These are phyloP conservation scores for Salix caprea DNA, from an alignment of 345 rosid genomes.

Conservation along the genomic window DNA sequence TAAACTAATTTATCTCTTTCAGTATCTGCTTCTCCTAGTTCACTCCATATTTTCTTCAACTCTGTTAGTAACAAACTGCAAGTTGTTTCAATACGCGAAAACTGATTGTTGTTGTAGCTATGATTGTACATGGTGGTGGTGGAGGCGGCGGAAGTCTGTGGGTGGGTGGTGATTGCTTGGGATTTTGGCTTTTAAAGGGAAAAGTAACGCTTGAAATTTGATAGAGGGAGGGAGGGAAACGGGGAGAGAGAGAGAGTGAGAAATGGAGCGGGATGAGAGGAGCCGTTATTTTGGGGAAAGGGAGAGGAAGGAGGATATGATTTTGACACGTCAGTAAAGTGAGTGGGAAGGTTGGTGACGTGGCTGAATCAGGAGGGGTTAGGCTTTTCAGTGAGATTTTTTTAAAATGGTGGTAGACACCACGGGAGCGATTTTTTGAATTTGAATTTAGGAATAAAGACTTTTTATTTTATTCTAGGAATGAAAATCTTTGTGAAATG, in stretches of 20 bases:
- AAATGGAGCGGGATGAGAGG: slow-evolving; percentile 27
- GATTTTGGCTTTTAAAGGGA: not conserved
- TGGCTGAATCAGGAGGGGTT: slow-evolving; percentile 17
- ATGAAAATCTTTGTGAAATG: too few species aligned
- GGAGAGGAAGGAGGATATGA: not conserved
- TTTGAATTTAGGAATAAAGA: not conserved
- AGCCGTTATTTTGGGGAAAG: slow-evolving; percentile 28
- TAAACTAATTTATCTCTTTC: slow-evolving; percentile 44
- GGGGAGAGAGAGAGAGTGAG: not conserved
- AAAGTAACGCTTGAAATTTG: slow-evolving; percentile 35
- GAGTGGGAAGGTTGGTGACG: slow-evolving; percentile 16
- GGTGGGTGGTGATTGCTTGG: not conserved
- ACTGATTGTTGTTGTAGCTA: slow-evolving; percentile 1
- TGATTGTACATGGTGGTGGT: not conserved
- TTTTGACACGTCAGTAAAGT: slow-evolving; percentile 20
- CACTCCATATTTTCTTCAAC: slow-evolving; percentile 63
- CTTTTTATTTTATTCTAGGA: too few species aligned
- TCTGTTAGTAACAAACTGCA: slow-evolving; percentile 51
- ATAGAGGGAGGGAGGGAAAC: slow-evolving; percentile 11
- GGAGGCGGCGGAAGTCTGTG: not conserved
- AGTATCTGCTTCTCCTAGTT: slow-evolving; percentile 50
- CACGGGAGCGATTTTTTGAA: not conserved
- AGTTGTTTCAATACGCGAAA: slow-evolving; percentile 39
- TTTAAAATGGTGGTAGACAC: not conserved
- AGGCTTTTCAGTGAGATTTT: not conserved